Base-by-base conservation (phyloP, 441 rosid species). In the Erodium moschatum region DNA sequence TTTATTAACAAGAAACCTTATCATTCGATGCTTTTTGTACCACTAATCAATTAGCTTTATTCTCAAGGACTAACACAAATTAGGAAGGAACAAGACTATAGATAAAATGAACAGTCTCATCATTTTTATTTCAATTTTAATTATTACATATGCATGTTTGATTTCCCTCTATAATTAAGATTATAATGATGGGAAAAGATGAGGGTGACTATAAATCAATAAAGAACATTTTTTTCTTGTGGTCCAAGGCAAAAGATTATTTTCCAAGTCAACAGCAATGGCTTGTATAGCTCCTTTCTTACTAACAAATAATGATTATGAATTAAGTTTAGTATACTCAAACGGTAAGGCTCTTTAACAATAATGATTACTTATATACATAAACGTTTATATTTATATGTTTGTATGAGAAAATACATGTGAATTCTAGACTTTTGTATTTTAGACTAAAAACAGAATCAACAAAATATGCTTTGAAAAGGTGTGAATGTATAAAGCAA, bases 91-190 rank as follows among this genome's bases (percentile, higher is more conserved):
- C 52, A 46, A 46, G 12, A 46, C 52, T 10, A 46, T 46, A 46
- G 52, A 46, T 46, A 10, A 46, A 46, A 46, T 46, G 52, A 46
- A 46, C 52, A 46, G 52, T 46, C 52, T 46, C 52, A 46, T 46
- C 52, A 46, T 9, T 46, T 10, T 46, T 46, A 11, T 46, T 46
- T 46, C 27, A 46, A 46, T 46, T 46, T 10, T 46, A 46, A 10
- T 46, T 46, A 46, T 46, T 46, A 12, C 52, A 46, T 46, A 46
- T 46, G 52, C 52, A 46, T 46, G 52, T 46, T 46, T 7, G 3
- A 7, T 46, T 46, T 11, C 10, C 10, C n/a, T 46, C 10, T 46
- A 10, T 46, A 46, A 46, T 46, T 46, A 46, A 46, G 52, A 46
- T 46, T 1, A 46, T 46, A 11, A 46, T 46, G 52, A 46, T 10